Conservation (phyloP, 352 stramenopile genomes). For the Blastocystis sp. region DNA sequence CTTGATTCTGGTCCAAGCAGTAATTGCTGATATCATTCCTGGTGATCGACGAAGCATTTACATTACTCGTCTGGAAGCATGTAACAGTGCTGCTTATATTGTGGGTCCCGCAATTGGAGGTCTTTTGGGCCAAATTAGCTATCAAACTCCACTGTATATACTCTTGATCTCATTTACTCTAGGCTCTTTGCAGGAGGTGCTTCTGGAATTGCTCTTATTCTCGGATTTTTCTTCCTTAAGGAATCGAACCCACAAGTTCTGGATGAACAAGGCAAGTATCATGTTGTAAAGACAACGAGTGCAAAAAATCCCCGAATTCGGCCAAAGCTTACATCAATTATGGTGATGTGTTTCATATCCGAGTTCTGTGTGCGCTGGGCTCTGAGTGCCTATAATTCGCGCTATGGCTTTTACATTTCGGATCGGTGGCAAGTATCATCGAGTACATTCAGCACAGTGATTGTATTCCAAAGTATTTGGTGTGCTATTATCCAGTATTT, state of each 20-base stretch:
- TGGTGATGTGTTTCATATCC: not conserved
- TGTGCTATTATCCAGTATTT: not conserved
- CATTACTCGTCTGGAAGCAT: not conserved
- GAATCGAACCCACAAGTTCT: slow-evolving; percentile 33
- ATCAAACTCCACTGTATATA: slow-evolving; percentile 1
- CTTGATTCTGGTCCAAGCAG: slow-evolving; percentile 24
- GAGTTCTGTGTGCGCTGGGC: slow-evolving; percentile 15
- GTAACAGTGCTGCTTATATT: not conserved
- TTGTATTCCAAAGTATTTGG: slow-evolving; percentile 13
- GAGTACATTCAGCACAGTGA: not conserved
- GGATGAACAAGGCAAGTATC: not conserved
- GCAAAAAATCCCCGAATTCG: not conserved
- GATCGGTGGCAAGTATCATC: not conserved
- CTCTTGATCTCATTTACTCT: no score
- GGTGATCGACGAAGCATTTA: not conserved
- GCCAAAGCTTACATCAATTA: not conserved
- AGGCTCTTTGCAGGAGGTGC: not conserved
- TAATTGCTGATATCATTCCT: slow-evolving; percentile 40
- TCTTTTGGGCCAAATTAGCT: slow-evolving; percentile 15
- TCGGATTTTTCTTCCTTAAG: slow-evolving; percentile 24
- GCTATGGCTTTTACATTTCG: not conserved
- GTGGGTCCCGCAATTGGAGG: slow-evolving; percentile 43
- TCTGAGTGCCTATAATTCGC: slow-evolving; percentile 1
- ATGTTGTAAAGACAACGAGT: not conserved
- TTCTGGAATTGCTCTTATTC: slow-evolving; percentile 33